These are phyloP conservation scores for Monosporozyma aquatica DNA, from an alignment of 805 yeast genomes.

Conservation along the genomic window DNA sequence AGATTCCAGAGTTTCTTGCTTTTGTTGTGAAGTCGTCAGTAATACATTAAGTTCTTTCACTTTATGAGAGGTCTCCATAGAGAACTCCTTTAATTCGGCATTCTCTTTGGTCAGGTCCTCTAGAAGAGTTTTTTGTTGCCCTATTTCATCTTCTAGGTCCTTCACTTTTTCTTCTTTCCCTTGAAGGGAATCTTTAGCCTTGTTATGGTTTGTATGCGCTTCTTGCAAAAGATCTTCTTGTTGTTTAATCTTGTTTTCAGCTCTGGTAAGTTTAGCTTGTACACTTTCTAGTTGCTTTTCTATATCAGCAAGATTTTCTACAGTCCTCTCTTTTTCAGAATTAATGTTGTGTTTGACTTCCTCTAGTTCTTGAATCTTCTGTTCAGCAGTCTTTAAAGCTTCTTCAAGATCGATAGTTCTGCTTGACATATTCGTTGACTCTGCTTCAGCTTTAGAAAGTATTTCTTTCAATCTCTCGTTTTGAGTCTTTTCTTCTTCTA, in stretches of 20 bases:
- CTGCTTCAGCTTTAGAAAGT: not conserved
- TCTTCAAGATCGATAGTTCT: not conserved
- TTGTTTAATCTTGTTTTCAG: not conserved
- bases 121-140: not conserved
- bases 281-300: not conserved
- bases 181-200: not conserved
- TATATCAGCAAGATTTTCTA: not conserved
- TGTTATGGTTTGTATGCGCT: not conserved
- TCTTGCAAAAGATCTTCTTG: not conserved
- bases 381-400: not conserved
- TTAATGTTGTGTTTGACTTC: not conserved
- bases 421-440: not conserved
- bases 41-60: constrained; percentile 3
- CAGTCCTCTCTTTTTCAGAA: not conserved
- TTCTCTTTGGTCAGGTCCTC: not conserved
- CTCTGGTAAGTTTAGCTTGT: not conserved
- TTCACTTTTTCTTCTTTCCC: not conserved
- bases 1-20: constrained; percentile 4
- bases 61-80: not conserved
- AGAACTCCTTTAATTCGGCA: not conserved
- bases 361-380: not conserved
- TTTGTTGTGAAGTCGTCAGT: constrained; percentile 2
- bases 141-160: not conserved
- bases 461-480: not conserved
- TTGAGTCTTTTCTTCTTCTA: constrained; percentile 1